phyloP scores from a whole-genome alignment of 2,329 filamentous ascomycete genomes.

The Didymella glomerata region DNA sequence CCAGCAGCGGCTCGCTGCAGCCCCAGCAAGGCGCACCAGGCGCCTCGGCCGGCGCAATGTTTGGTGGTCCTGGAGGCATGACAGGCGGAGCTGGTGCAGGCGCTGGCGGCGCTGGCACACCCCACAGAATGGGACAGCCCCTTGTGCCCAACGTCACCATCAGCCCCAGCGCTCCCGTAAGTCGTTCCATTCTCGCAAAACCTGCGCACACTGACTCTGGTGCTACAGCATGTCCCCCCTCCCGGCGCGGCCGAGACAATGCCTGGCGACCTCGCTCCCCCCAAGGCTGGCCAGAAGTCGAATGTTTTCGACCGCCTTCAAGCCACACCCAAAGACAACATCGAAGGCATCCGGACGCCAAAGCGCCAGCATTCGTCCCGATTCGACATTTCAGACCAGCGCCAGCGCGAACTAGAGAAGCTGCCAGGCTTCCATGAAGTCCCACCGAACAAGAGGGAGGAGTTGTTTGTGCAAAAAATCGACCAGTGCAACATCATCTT shows the following conservation, averaged over 20 bases:
- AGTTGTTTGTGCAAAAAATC: slow-evolving; percentile 99
- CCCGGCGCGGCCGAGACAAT: slow-evolving; percentile 96
- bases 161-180: slow-evolving; percentile 83
- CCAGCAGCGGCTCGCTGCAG: slow-evolving; percentile 39
- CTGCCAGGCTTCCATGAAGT: slow-evolving; percentile 98
- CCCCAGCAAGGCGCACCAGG: slow-evolving; percentile 44
- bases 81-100: slow-evolving; percentile 55
- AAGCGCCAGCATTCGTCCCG: slow-evolving; percentile 97
- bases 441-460: slow-evolving; percentile 89
- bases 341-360: slow-evolving; percentile 92
- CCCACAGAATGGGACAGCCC: slow-evolving; percentile 67
- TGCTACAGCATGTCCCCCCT: slow-evolving; percentile 80
- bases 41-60: slow-evolving; percentile 45
- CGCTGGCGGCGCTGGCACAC: slow-evolving; percentile 60
- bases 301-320: slow-evolving; percentile 88
- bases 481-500: slow-evolving; percentile 99
- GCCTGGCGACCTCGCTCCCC: slow-evolving; percentile 94
- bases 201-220: slow-evolving; percentile 4
- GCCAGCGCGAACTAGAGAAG: slow-evolving; percentile 90
- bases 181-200: slow-evolving; percentile 17
- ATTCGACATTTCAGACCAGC: slow-evolving; percentile 95
- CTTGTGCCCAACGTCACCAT: slow-evolving; percentile 90
- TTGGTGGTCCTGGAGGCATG: slow-evolving; percentile 42
- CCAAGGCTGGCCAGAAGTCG: slow-evolving; percentile 90
- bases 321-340: slow-evolving; percentile 93